Evolutionary conservation across 345 rosid species (phyloP).

Genomic region (Gossypium rotundifolium): DNA sequence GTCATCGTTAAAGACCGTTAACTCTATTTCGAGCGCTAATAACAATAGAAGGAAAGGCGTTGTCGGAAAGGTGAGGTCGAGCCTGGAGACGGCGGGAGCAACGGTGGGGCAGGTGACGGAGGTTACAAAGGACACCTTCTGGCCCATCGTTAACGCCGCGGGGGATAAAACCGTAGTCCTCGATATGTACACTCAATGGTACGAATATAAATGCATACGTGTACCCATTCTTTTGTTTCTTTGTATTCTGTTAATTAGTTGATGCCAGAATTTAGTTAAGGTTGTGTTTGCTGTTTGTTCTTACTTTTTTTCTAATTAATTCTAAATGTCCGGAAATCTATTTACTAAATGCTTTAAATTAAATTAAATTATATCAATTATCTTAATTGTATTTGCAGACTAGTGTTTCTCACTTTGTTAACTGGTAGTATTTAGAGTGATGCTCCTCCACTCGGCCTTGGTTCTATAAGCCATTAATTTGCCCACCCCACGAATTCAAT

Average conservation of each 20-base stretch:
- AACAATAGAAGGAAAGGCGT: constrained; percentile 11
- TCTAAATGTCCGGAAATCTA: too few species aligned
- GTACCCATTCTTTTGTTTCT: not conserved
- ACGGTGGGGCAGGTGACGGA: constrained; percentile 80
- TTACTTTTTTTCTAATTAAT: too few species aligned
- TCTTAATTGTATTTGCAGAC: too few species aligned
- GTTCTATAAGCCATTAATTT: too few species aligned
- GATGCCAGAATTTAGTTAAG: not conserved
- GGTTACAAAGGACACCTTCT: constrained; percentile 78
- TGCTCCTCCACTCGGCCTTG: too few species aligned
- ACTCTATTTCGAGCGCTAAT: not conserved
- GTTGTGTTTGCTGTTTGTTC: not conserved
- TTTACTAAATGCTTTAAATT: too few species aligned
- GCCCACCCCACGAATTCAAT: too few species aligned
- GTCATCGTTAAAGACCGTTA: constrained; percentile 9
- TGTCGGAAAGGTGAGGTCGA: constrained; percentile 38
- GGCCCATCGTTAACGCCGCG: constrained; percentile 88
- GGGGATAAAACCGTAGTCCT: constrained; percentile 78
- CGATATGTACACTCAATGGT: constrained; percentile 98
- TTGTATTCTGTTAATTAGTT: not conserved
- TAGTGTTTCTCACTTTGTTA: too few species aligned
- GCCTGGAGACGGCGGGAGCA: constrained; percentile 59
- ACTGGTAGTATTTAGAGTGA: too few species aligned
- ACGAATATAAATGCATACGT: not conserved
- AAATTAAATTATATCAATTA: too few species aligned